phyloP scores from a whole-genome alignment of 257 asterid genomes.

The Nicotiana obtusifolia region DNA sequence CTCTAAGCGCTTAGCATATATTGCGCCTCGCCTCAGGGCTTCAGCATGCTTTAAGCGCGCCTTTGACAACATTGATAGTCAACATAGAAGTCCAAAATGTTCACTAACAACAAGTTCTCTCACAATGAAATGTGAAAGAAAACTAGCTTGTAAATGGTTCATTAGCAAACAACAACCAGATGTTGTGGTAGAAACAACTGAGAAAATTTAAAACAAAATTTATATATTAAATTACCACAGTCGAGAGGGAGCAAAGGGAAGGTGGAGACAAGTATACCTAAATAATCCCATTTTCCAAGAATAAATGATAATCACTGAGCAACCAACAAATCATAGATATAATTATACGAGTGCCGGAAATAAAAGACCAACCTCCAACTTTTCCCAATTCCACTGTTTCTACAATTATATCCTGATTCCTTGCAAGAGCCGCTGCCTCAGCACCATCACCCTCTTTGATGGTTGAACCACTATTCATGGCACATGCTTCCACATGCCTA shows the following conservation, averaged over 20 bases:
- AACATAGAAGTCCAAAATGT: neutral
- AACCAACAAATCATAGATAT: neutral
- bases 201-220: neutral
- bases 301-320: conserved; percentile 1
- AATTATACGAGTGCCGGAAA: neutral
- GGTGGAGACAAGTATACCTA: neutral
- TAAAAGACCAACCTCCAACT: conserved; percentile 3
- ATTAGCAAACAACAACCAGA: neutral
- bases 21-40: too few species aligned
- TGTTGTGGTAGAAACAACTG: neutral
- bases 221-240: neutral
- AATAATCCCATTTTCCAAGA: neutral
- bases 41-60: too few species aligned
- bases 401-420: conserved; percentile 25
- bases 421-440: conserved; percentile 31
- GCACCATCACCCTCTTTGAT: conserved; percentile 25
- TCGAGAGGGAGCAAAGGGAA: neutral
- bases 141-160: neutral
- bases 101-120: neutral
- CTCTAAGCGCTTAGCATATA: too few species aligned
- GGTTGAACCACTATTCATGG: conserved; percentile 15
- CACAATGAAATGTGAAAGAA: neutral
- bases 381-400: neutral
- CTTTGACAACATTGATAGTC: too few species aligned
- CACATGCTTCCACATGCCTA: conserved; percentile 20